Evolutionary conservation across 306 rosid genomes (phyloP).

Genomic region (Lupinus albus): DNA sequence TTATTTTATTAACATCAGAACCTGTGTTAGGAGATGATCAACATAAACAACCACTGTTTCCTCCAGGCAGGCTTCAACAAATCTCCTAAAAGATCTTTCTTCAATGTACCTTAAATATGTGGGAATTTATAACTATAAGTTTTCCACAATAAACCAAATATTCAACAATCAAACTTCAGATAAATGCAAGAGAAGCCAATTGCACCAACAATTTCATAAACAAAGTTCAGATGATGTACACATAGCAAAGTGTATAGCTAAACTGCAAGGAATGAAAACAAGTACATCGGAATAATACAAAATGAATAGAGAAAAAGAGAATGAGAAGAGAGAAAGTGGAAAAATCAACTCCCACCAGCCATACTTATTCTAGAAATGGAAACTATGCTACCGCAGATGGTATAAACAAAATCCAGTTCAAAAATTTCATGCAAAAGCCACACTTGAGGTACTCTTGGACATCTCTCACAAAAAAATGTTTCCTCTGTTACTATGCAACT

Average conservation of each 20-base stretch:
- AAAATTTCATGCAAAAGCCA: not conserved
- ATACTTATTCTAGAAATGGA: not conserved
- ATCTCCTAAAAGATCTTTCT: constrained; percentile 95
- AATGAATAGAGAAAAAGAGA: not conserved
- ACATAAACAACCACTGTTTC: constrained; percentile 87
- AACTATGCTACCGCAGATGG: constrained; percentile 1
- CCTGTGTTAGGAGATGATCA: constrained; percentile 92
- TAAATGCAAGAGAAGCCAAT: constrained; percentile 22
- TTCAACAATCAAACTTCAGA: constrained; percentile 28
- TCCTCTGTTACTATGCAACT: not conserved
- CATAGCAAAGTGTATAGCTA: constrained; percentile 14
- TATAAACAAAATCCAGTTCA: not conserved
- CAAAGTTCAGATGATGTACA: constrained; percentile 14
- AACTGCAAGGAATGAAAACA: constrained; percentile 16
- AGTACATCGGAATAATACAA: not conserved
- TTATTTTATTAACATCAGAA: constrained; percentile 32
- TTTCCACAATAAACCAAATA: constrained; percentile 30
- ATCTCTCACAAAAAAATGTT: not conserved
- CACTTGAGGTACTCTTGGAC: not conserved
- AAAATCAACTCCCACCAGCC: not conserved
- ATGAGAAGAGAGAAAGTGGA: not conserved
- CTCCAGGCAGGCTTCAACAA: constrained; percentile 98
- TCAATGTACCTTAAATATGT: constrained; percentile 77
- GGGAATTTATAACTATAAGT: constrained; percentile 32
- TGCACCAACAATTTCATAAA: constrained; percentile 13